Evolutionary conservation across 768 basidiomycete genomes (phyloP).

Genomic region (Lactifluus subvellereus): DNA sequence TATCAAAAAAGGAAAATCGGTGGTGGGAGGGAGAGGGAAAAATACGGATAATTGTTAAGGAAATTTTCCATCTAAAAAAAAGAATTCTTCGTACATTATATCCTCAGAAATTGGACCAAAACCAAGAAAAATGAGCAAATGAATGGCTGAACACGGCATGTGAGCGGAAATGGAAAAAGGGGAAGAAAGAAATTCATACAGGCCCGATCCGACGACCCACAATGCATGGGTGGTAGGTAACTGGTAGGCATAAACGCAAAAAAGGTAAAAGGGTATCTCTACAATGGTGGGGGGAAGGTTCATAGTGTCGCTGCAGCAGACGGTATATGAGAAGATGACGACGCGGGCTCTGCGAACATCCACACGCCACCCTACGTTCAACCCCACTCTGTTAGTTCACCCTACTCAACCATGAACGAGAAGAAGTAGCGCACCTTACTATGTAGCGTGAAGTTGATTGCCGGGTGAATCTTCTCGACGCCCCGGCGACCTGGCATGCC

Average conservation of each 20-base stretch:
- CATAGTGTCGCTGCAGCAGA: not conserved
- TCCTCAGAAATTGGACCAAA: not conserved
- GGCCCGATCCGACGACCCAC: not conserved
- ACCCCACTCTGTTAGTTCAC: not conserved
- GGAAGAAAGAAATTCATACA: not conserved
- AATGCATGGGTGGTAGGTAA: not conserved
- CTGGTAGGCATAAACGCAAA: not conserved
- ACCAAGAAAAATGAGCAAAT: not conserved
- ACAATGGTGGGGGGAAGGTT: not conserved
- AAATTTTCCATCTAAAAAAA: not conserved
- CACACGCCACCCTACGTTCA: constrained; percentile 19
- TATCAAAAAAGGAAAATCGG: not conserved
- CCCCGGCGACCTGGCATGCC: constrained; percentile 21
- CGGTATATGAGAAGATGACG: not conserved
- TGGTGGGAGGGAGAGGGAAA: not conserved
- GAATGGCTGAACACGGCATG: not conserved
- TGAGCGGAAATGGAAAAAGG: not conserved
- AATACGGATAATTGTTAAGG: not conserved
- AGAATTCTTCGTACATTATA: not conserved
- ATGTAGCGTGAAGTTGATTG: constrained; percentile 23
- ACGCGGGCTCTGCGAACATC: constrained; percentile 19
- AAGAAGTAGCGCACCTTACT: constrained; percentile 18
- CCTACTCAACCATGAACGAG: not conserved
- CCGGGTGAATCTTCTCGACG: constrained; percentile 23
- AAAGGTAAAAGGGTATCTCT: not conserved